Evolutionary conservation across 1,284 basidiomycete species (phyloP).

Genomic region (Athelia sp.): DNA sequence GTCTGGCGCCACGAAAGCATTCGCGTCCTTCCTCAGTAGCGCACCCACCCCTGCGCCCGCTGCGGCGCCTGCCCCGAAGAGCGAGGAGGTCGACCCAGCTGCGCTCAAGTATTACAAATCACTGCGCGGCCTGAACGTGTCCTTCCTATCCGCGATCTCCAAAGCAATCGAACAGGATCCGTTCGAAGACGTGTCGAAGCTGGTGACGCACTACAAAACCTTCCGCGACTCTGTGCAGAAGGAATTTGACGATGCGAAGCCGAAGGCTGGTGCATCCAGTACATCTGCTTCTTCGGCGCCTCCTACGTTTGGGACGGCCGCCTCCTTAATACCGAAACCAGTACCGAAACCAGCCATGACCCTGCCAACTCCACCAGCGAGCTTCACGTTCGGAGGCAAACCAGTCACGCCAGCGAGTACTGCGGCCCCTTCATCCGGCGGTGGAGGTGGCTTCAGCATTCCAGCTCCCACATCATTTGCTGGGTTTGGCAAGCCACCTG

Average conservation of each 20-base stretch:
- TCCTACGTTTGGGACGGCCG: constrained; percentile 3
- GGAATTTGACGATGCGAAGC: constrained; percentile 42
- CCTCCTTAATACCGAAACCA: no score
- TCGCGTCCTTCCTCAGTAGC: constrained; percentile 25
- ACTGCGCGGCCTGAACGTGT: constrained; percentile 77
- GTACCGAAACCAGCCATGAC: constrained; percentile 15
- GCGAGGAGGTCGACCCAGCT: constrained; percentile 29
- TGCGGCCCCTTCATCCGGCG: constrained; percentile 6
- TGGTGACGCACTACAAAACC: constrained; percentile 64
- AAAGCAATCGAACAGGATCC: constrained; percentile 68
- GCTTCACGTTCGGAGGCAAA: constrained; percentile 23
- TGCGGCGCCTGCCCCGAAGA: constrained; percentile 9
- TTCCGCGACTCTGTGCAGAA: constrained; percentile 54
- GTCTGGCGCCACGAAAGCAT: constrained; percentile 30
- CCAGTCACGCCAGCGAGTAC: constrained; percentile 8
- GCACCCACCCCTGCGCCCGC: constrained; percentile 9
- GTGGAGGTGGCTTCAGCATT: constrained; percentile 2
- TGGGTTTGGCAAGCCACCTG: constrained; percentile 16
- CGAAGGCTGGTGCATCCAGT: neutral
- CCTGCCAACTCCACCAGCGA: constrained; percentile 38
- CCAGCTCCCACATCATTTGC: constrained; percentile 25
- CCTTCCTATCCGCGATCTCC: constrained; percentile 60
- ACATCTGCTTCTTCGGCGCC: constrained; percentile 9
- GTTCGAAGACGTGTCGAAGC: constrained; percentile 61
- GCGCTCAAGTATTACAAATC: constrained; percentile 62